Base-by-base conservation (phyloP, 805 yeast genomes). In the Kregervanrija pseudodelftensis region DNA sequence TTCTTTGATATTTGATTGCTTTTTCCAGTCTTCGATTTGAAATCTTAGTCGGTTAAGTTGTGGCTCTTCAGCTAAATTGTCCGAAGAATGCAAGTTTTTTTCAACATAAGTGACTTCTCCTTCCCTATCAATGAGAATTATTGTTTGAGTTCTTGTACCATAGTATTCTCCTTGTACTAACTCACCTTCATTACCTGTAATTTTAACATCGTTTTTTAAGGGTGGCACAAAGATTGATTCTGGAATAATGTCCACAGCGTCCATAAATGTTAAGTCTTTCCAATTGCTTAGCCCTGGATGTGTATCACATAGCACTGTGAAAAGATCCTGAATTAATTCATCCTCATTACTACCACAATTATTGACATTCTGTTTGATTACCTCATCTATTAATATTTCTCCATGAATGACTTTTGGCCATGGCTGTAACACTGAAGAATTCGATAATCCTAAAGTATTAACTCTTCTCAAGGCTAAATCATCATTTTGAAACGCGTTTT, bases 121-220 rank as follows among this genome's bases (percentile, higher is more conserved):
- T 35, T 56, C 46, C 34, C 69, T 72, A 55, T 76, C 78, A 9
- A 85, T 70, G 16, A 86, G 53, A 3, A 88, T 70, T 2, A 88
- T 74, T 0, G 95, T 87, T 60, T 89, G 96, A 0, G 96, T 85
- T 44, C 96, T 66, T 0, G 97, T 89, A 0, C 96, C 96, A 58
- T 88, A 90, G 54, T 69, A 79, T 16, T 68, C 61, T 8, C 28
- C 28, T 22, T 22, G 28, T 22, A 22, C 7, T 22, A 22, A 22
- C 28, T 22, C 28, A 7, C 8, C 28, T 22, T 22, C 28, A 2
- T 22, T 22, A 0, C 88, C 87, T 12, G 69, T 63, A 16, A 11
- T 14, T 39, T 56, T 9, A 58, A 49, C 12, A 2, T 39, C 28
- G 5, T 65, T 59, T 40, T 59, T 59, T 36, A 85, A 56, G 0